Evolutionary conservation across 2,329 filamentous ascomycete genomes (phyloP), one percentile per base, ranked within the genome.

Genomic region (Rutstroemia sp.): DNA sequence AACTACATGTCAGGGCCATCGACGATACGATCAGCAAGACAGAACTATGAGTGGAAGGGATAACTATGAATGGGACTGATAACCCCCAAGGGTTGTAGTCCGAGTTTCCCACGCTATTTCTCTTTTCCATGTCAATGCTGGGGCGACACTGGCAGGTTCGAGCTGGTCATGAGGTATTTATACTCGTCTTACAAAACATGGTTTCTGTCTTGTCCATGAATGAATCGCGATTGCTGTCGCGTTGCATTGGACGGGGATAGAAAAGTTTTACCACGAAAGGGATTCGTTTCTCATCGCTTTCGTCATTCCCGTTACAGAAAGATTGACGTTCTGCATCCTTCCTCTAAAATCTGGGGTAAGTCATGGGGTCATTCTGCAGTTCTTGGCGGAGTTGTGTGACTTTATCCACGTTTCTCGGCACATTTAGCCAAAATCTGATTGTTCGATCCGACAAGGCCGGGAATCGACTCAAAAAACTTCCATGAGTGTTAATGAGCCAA

Each of bases 311-410:
- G 10, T 48, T 48, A 39, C 27, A 45, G 23, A 9, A 41, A 19
- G 27, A 54, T 25, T 17, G 6, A 17, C 14, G 4, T n/a, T 21
- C n/a, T 48, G 38, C 21, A 27, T 16, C 5, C 38, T 17, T 41
- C 17, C 34, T 30, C 21, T 44, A 45, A 41, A 51, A 45, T 38
- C 53, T 8, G 53, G 53, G 53, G 53, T 45, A 55, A 55, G 46
- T 45, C 53, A 57, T 44, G 45, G 42, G 49, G 27, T 38, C 21
- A 8, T 23, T n/a, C 14, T 30, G 9, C 27, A 23, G 10, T 17
- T 21, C 21, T 7, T 52, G 16, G 46, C 25, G 45, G 44, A 41
- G 23, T 45, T 51, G 25, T 25, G 45, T n/a, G 42, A 49, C 23
- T 48, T 51, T 54, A 46, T 52, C 51, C 37, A 41, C 23, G 19